phyloP scores from a whole-genome alignment of 805 yeast genomes.

The Barnettozyma populi region DNA sequence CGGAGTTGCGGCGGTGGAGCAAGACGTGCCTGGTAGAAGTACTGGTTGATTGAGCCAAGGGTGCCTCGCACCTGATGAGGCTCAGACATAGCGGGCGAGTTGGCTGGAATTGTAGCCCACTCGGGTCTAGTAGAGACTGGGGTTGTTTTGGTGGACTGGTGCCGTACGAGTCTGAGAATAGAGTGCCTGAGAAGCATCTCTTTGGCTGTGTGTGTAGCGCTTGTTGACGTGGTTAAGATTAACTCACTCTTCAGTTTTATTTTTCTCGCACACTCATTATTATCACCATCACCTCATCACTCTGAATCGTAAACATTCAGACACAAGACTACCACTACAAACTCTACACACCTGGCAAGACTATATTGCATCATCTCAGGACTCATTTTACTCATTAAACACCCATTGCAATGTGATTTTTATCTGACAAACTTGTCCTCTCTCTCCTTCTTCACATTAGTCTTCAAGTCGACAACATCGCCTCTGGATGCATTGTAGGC shows the following conservation, averaged over 20 bases:
- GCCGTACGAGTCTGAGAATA: not conserved
- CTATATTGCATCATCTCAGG: not conserved
- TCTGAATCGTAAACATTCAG: no score
- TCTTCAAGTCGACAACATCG: constrained; percentile 43
- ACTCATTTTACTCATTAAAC: not conserved
- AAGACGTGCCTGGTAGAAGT: constrained; percentile 4
- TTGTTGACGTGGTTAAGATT: no score
- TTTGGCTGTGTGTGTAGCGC: not conserved
- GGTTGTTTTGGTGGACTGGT: not conserved
- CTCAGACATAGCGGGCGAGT: not conserved
- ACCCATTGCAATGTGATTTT: not conserved
- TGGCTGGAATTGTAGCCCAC: not conserved
- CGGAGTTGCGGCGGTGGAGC: not conserved
- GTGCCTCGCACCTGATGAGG: constrained; percentile 6
- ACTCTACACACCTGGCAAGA: no score
- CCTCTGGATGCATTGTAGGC: constrained; percentile 54
- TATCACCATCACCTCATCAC: no score
- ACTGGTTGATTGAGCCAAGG: constrained; percentile 6
- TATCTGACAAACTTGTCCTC: constrained; percentile 30
- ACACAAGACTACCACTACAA: no score
- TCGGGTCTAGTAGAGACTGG: not conserved
- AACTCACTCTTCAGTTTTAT: no score
- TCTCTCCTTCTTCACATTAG: constrained; percentile 43
- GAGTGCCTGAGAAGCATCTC: not conserved
- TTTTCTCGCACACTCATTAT: no score